Base-by-base conservation (phyloP, 2,329 filamentous ascomycete genomes). In the Fusarium begoniae region DNA sequence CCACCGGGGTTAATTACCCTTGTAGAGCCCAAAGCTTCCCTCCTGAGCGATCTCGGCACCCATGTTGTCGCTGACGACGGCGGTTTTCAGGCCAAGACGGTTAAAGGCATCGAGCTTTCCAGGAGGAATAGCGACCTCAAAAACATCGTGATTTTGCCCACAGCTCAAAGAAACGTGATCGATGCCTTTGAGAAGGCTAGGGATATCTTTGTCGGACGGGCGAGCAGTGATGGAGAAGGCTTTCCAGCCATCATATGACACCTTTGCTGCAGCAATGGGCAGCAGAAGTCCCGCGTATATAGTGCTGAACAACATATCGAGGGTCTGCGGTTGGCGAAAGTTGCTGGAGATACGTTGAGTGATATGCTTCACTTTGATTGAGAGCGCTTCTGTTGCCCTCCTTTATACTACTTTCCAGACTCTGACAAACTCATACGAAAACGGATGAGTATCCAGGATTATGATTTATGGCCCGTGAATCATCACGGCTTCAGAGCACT, bases 121-220 rank as follows among this genome's bases (percentile, higher is more conserved):
- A 3, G 79, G 78, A 3, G 79, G 68, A 24, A 81, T 62, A 3
- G 78, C 78, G 13, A 81, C 60, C 7, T 80, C 78, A 18, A 80
- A 55, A 8, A 72, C 58, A 24, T 69, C 53, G 12, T 74, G 75
- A 30, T 70, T 53, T 6, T 71, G 70, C n/a, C 76, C 76, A 40
- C 78, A 79, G 56, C 72, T 72, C n/a, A 81, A 43, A 2, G 77
- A 74, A 11, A 80, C 68, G 24, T 77, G 71, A 8, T 77, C 59
- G 6, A 80, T 50, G 10, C 59, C 66, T 4, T 53, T 35, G 5
- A 81, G 66, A 20, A 73, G 51, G 14, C 47, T 38, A 2, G 72
- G 54, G 13, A 79, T 65, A 14, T 66, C 65, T 9, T 70, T 67
- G 22, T 72, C 56, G 20, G 74, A 64, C 20, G 57, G 66, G 6